A percentile compares a stretch with the other conserved stretches of the same genome.
Evolutionary conservation across 202 grass and related monocot species (phyloP).

Genomic region (Miscanthus sacchariflorus): DNA sequence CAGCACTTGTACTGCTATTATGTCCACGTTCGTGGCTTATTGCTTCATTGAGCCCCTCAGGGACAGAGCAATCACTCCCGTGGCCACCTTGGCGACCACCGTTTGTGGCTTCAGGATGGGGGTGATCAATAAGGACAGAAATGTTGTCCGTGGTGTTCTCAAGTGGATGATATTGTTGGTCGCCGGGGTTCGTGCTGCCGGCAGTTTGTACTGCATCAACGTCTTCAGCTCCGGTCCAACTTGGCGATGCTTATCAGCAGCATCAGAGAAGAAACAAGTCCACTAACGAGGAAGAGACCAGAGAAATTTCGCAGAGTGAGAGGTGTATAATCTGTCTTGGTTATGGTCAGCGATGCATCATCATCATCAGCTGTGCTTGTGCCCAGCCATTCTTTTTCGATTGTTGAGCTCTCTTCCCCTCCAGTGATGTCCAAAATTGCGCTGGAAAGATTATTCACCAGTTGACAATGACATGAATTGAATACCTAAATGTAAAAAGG

Average conservation of each 20-base stretch:
- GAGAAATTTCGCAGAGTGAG: constrained; percentile 59
- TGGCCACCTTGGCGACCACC: background rate
- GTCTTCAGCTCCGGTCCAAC: constrained; percentile 15
- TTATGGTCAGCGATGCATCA: background rate
- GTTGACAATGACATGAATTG: constrained; percentile 40
- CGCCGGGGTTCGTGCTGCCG: background rate
- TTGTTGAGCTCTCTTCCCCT: constrained; percentile 28
- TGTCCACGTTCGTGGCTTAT: background rate
- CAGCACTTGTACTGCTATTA: background rate
- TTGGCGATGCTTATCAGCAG: constrained; percentile 51
- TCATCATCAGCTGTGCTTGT: background rate
- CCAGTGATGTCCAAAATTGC: constrained; percentile 57
- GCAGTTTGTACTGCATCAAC: background rate
- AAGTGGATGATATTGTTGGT: background rate
- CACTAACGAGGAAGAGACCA: constrained; percentile 69
- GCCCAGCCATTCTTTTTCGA: constrained; percentile 54
- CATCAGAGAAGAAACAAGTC: constrained; percentile 52
- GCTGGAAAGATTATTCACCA: constrained; percentile 58
- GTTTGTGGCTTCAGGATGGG: background rate
- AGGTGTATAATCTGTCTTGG: constrained; percentile 21
- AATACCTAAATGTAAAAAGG: constrained; percentile 44
- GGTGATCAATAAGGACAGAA: background rate
- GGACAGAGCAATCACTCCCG: background rate
- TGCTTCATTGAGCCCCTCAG: background rate
- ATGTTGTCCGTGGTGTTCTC: background rate